Conservation (phyloP, 1,284 basidiomycete genomes). For the Tylopilus orsonianus region DNA sequence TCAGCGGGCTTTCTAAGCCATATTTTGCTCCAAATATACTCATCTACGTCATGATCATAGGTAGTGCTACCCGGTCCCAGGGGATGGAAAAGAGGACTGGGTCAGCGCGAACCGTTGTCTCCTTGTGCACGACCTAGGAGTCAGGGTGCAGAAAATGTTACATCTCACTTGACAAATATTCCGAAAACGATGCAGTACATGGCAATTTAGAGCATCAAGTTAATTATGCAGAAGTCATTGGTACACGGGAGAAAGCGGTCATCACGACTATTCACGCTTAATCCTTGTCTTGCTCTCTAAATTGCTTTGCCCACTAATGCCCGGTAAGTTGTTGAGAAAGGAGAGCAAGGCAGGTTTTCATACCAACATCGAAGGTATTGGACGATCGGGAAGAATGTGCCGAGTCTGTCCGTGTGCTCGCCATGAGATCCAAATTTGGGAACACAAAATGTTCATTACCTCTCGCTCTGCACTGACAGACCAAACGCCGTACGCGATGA, state of each 20-base stretch:
- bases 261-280: constrained; percentile 7
- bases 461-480: constrained; percentile 62
- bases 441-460: constrained; percentile 40
- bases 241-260: constrained; percentile 1
- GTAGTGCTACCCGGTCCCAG: not conserved
- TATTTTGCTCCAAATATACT: not conserved
- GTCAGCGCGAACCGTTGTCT: not conserved
- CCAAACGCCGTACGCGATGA: constrained; percentile 59
- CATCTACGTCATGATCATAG: not conserved
- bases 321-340: constrained; percentile 3
- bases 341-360: constrained; percentile 20
- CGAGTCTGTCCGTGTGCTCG: constrained; percentile 23
- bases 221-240: not conserved
- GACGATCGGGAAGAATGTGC: constrained; percentile 46
- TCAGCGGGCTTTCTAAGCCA: not conserved
- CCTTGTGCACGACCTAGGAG: not conserved
- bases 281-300: constrained; percentile 35
- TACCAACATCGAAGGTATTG: constrained; percentile 67
- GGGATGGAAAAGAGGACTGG: no score
- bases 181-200: no score
- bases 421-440: constrained; percentile 3
- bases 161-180: not conserved
- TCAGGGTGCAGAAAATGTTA: not conserved
- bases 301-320: constrained; percentile 52
- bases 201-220: not conserved